These are phyloP conservation scores for Magnusiomyces fungicola DNA, from an alignment of 1,139 yeast genomes.

Conservation along the genomic window DNA sequence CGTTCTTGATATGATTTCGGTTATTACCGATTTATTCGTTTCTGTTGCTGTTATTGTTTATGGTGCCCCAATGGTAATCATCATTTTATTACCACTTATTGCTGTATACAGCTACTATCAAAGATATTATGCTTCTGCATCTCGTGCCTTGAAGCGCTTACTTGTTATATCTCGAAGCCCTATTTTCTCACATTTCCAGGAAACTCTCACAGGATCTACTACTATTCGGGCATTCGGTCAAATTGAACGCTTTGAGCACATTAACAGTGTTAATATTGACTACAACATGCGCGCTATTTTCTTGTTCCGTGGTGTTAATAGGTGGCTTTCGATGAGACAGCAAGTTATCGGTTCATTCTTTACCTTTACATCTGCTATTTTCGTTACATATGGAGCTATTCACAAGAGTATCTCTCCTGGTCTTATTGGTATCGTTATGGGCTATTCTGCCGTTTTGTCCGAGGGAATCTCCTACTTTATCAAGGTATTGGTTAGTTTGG, in stretches of 20 bases:
- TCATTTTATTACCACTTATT: conserved; percentile 40
- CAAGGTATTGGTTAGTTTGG: conserved; percentile 62
- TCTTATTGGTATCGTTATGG: conserved; percentile 65
- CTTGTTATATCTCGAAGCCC: conserved; percentile 73
- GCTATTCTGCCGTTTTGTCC: conserved; percentile 62
- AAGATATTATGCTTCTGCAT: conserved; percentile 68
- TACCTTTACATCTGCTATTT: conserved; percentile 49
- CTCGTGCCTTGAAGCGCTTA: conserved; percentile 72
- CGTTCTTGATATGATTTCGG: conserved; percentile 41
- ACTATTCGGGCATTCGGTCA: conserved; percentile 58
- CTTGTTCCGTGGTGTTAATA: conserved; percentile 49
- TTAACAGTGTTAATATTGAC: conserved; percentile 54
- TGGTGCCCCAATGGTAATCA: conserved; percentile 59
- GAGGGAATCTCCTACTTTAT: conserved; percentile 54
- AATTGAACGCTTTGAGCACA: conserved; percentile 43
- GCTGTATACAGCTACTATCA: conserved; percentile 74
- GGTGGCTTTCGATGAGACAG: conserved; percentile 69
- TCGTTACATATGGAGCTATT: conserved; percentile 45
- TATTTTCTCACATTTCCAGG: conserved; percentile 75
- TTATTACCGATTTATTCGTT: conserved; percentile 51
- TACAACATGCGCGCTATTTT: conserved; percentile 54
- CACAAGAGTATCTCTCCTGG: conserved; percentile 52
- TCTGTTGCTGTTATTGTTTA: conserved; percentile 59
- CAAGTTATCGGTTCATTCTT: conserved; percentile 63
- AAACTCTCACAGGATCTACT: conserved; percentile 61